Conservation (phyloP, 2,329 filamentous ascomycete genomes). For the Talaromyces rugulosus region DNA sequence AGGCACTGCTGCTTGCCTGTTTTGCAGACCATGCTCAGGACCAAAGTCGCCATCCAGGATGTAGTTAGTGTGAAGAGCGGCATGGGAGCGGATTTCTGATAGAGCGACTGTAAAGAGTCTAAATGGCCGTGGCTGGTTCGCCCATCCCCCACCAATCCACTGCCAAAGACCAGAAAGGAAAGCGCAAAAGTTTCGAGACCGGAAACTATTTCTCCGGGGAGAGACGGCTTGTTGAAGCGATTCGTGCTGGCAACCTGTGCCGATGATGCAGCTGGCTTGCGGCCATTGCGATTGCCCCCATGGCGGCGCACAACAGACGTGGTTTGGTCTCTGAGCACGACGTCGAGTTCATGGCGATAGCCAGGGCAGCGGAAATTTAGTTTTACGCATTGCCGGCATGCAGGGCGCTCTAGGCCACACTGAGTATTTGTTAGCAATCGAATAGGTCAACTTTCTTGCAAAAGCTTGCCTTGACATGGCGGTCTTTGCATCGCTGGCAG, state of each 20-base stretch:
- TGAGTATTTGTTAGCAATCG: not conserved
- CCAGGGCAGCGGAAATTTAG: constrained; percentile 7
- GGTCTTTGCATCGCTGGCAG: constrained; percentile 13
- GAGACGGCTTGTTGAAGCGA: not conserved
- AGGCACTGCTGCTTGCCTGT: not conserved
- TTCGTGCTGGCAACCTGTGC: not conserved
- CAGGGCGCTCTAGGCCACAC: constrained; percentile 9
- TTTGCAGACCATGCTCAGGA: not conserved
- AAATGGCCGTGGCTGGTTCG: constrained; percentile 10
- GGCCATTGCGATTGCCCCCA: not conserved
- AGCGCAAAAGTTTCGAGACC: not conserved
- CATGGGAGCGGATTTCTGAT: not conserved
- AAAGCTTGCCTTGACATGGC: constrained; percentile 10
- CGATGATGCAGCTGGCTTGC: not conserved
- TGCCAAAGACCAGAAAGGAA: not conserved
- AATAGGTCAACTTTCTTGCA: not conserved
- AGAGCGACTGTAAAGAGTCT: constrained; percentile 6
- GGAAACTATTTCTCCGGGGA: not conserved
- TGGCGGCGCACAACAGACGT: constrained; percentile 6
- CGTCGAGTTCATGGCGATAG: constrained; percentile 9
- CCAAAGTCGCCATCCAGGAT: constrained; percentile 8
- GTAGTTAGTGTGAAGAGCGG: constrained; percentile 7
- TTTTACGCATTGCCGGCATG: constrained; percentile 7
- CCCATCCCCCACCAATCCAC: not conserved
- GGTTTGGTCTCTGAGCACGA: constrained; percentile 10